Evolutionary conservation across 495 filamentous ascomycete genomes (phyloP).

Genomic region (Peziza echinospora): DNA sequence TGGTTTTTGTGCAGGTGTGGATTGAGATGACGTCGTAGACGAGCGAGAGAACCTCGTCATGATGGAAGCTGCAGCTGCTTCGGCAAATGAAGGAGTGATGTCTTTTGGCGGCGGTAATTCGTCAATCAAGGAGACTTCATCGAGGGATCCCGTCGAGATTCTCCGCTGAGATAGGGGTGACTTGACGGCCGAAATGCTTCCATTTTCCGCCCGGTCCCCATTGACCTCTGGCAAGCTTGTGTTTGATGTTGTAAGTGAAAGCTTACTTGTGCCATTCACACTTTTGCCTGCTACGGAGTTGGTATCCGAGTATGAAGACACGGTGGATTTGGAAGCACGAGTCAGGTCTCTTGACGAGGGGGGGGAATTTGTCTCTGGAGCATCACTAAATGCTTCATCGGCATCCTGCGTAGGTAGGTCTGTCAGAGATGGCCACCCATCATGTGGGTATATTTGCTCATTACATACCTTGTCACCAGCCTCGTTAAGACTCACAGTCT

Average conservation of each 20-base stretch:
- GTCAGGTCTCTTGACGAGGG: neutral
- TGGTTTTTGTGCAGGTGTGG: slow-evolving; percentile 1
- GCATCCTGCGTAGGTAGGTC: neutral
- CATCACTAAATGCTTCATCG: neutral
- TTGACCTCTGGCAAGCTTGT: neutral
- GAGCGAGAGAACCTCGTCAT: slow-evolving; percentile 18
- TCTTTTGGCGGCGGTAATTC: slow-evolving; percentile 16
- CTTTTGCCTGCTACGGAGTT: too few relatives aligned
- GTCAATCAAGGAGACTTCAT: slow-evolving; percentile 20
- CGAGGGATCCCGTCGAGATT: slow-evolving; percentile 18
- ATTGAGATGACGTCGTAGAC: slow-evolving; percentile 10
- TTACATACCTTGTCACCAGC: too few relatives aligned
- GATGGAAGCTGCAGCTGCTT: slow-evolving; percentile 8
- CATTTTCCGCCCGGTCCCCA: neutral
- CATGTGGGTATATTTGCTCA: too few relatives aligned
- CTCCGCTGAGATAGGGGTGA: slow-evolving; percentile 6
- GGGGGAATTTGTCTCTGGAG: neutral
- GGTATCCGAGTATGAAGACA: too few relatives aligned
- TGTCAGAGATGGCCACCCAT: too few relatives aligned
- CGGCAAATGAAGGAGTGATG: neutral
- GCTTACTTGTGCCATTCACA: too few relatives aligned
- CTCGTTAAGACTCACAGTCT: too few relatives aligned
- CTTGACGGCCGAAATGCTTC: neutral
- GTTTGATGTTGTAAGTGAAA: too few relatives aligned
- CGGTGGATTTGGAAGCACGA: neutral